Evolutionary conservation across 331 rosid genomes (phyloP).

Genomic region (Malus hybrid): DNA sequence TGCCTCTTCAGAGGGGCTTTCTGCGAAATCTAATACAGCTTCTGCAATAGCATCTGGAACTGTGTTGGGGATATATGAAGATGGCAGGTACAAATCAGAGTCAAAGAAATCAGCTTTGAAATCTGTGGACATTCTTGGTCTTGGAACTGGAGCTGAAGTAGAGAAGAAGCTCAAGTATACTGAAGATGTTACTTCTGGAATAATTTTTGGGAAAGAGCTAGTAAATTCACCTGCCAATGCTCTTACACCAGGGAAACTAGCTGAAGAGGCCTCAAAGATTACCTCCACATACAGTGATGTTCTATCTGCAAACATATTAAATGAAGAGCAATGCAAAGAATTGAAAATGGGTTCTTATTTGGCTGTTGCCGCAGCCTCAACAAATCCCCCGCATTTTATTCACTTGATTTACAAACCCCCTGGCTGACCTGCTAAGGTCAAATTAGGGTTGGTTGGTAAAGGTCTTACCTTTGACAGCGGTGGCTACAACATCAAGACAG

Average conservation of each 20-base stretch:
- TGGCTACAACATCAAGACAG: slow-evolving; percentile 99
- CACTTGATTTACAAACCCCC: slow-evolving; percentile 84
- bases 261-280: slow-evolving; percentile 87
- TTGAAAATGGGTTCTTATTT: slow-evolving; percentile 96
- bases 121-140: slow-evolving; percentile 79
- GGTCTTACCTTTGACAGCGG: slow-evolving; percentile 99
- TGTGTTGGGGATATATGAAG: slow-evolving; percentile 79
- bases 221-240: slow-evolving; percentile 96
- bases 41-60: slow-evolving; percentile 82
- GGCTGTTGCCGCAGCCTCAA: slow-evolving; percentile 91
- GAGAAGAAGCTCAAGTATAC: slow-evolving; percentile 85
- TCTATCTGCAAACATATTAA: slow-evolving; percentile 69
- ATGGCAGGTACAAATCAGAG: slow-evolving; percentile 66
- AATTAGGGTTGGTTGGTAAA: slow-evolving; percentile 88
- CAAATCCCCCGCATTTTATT: slow-evolving; percentile 88
- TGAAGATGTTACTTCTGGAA: slow-evolving; percentile 70
- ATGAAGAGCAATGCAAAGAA: slow-evolving; percentile 73
- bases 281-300: slow-evolving; percentile 81
- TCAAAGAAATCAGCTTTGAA: slow-evolving; percentile 64
- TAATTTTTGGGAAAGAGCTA: slow-evolving; percentile 88
- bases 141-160: slow-evolving; percentile 76
- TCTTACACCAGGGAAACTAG: slow-evolving; percentile 82
- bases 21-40: slow-evolving; percentile 53
- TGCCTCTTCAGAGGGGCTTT: slow-evolving; percentile 59
- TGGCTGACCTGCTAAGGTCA: slow-evolving; percentile 63